Percentiles rank a stretch among this genome's conserved stretches.
These are phyloP conservation scores for Backusella westeae DNA, from an alignment of 192 early-diverging fungal genomes.

Conservation along the genomic window DNA sequence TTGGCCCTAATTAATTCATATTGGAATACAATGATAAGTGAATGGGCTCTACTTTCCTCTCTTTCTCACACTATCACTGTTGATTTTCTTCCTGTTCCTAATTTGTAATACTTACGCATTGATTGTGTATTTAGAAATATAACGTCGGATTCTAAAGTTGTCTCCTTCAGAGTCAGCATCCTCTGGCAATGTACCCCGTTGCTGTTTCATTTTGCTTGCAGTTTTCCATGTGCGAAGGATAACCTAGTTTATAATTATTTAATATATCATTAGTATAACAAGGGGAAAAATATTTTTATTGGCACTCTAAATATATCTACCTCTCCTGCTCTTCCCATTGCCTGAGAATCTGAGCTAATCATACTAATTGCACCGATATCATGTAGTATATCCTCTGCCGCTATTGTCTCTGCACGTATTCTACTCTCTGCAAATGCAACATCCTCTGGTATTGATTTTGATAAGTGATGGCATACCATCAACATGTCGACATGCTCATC, in stretches of 20 bases:
- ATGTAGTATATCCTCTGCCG: slow-evolving; percentile 94
- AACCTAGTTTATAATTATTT: slow-evolving; percentile 23
- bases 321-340: slow-evolving; percentile 97
- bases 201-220: slow-evolving; percentile 91
- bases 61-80: no score
- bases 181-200: slow-evolving; percentile 61
- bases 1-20: slow-evolving; percentile 59
- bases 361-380: slow-evolving; percentile 97
- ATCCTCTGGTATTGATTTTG: slow-evolving; percentile 94
- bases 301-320: slow-evolving; percentile 20
- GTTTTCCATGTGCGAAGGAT: slow-evolving; percentile 92
- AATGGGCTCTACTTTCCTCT: not conserved
- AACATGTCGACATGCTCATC: slow-evolving; percentile 99
- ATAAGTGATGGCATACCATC: slow-evolving; percentile 98
- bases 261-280: no score
- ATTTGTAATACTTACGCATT: slow-evolving; percentile 70
- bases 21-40: not conserved
- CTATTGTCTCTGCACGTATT: slow-evolving; percentile 96
- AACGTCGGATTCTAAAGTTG: slow-evolving; percentile 88
- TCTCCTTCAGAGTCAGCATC: slow-evolving; percentile 60
- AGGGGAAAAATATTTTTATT: no score
- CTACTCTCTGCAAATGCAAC: slow-evolving; percentile 96
- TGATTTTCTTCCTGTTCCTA: no score
- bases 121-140: slow-evolving; percentile 97
- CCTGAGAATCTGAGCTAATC: slow-evolving; percentile 92